phyloP scores from a whole-genome alignment of 148 eudicot genomes.

The Rhododendron kiyosumense region DNA sequence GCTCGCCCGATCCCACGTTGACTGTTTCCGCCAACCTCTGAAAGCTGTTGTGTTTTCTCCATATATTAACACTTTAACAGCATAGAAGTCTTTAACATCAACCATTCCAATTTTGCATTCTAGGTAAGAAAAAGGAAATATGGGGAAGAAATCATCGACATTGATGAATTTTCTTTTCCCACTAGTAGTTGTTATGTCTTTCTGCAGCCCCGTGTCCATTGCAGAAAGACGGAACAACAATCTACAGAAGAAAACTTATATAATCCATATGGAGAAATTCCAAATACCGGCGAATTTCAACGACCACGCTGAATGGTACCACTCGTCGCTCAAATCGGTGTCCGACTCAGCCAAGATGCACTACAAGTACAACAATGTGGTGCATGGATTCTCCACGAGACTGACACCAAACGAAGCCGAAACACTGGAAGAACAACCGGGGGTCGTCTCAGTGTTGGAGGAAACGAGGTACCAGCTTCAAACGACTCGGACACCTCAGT shows the following conservation, averaged over 20 bases:
- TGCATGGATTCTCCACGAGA: constrained; percentile 38
- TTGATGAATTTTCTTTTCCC: not conserved
- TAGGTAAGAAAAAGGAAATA: not conserved
- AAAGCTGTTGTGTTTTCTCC: not conserved
- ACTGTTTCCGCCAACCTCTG: too few relatives aligned
- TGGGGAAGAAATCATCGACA: not conserved
- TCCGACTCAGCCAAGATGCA: constrained; percentile 25
- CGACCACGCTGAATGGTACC: constrained; percentile 32
- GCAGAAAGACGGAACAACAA: not conserved
- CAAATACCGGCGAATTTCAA: constrained; percentile 30
- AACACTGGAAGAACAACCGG: constrained; percentile 17
- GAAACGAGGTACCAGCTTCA: constrained; percentile 39
- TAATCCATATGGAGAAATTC: constrained; percentile 37
- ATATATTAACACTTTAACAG: constrained; percentile 1
- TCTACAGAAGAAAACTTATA: constrained; percentile 24
- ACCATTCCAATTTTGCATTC: not conserved
- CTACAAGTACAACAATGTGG: constrained; percentile 32
- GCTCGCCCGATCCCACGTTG: too few relatives aligned
- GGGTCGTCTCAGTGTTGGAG: constrained; percentile 27
- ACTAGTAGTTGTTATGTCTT: constrained; percentile 7
- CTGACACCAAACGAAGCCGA: constrained; percentile 26
- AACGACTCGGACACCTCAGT: constrained; percentile 39
- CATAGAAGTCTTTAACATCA: not conserved
- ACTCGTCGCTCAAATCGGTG: constrained; percentile 36
- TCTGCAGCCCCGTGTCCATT: constrained; percentile 8